These are phyloP conservation scores for Pueraria montana DNA, from an alignment of 306 rosid species.

Conservation along the genomic window DNA sequence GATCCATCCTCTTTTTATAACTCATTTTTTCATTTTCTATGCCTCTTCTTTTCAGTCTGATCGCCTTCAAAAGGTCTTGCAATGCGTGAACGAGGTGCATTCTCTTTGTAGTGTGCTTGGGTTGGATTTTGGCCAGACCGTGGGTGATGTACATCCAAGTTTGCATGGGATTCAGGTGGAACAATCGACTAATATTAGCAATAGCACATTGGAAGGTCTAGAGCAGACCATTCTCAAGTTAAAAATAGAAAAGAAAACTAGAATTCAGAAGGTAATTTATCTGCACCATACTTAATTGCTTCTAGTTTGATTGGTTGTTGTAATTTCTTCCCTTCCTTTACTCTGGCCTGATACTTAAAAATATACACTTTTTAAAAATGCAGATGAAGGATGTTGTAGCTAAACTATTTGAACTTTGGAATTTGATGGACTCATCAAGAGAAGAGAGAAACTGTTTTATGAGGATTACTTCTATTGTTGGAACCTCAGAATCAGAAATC, in stretches of 20 bases:
- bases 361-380: constrained; percentile 46
- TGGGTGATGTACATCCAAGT: constrained; percentile 92
- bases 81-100: constrained; percentile 89
- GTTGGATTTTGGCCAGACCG: constrained; percentile 87
- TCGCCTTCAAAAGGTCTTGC: constrained; percentile 93
- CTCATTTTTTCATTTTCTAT: constrained; percentile 26
- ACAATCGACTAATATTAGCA: constrained; percentile 88
- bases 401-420: constrained; percentile 87
- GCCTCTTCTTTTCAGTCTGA: constrained; percentile 70
- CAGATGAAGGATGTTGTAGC: constrained; percentile 85
- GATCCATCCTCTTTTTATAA: constrained; percentile 7
- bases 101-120: constrained; percentile 88
- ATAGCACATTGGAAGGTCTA: constrained; percentile 90
- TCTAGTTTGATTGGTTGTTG: constrained; percentile 14
- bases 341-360: constrained; percentile 10
- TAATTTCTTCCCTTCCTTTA: constrained; percentile 10
- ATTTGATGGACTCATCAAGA: constrained; percentile 94
- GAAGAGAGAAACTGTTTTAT: constrained; percentile 79
- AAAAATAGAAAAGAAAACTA: constrained; percentile 78
- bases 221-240: constrained; percentile 77
- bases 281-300: not conserved
- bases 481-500: constrained; percentile 71
- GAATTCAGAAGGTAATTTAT: constrained; percentile 74
- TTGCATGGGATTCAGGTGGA: constrained; percentile 73
- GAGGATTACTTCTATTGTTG: constrained; percentile 65